Conservation (phyloP, 169 alveolate genomes). For the Babesia bovis region DNA sequence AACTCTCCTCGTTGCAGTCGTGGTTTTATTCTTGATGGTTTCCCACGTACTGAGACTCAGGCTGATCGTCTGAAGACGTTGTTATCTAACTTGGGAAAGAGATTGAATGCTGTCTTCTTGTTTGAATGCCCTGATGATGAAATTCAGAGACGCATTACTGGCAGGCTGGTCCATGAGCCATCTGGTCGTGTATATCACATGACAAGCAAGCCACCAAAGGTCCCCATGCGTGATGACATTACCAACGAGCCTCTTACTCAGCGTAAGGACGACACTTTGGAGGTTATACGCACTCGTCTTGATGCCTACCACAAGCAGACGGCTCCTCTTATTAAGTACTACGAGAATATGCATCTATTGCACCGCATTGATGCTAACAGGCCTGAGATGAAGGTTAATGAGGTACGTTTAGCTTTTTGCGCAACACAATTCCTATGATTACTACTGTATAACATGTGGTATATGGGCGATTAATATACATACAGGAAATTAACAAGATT, state of each 20-base stretch:
- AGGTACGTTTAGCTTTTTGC: not conserved
- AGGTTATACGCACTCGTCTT: slow-evolving; percentile 69
- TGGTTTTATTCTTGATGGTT: slow-evolving; percentile 94
- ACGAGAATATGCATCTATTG: slow-evolving; percentile 62
- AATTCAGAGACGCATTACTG: slow-evolving; percentile 87
- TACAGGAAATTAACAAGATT: not conserved
- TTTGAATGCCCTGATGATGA: slow-evolving; percentile 88
- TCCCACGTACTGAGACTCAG: slow-evolving; percentile 90
- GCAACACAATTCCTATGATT: not conserved
- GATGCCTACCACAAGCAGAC: slow-evolving; percentile 70
- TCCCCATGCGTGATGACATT: slow-evolving; percentile 85
- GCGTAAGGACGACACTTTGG: slow-evolving; percentile 71
- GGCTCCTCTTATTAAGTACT: slow-evolving; percentile 68
- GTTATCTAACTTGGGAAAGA: slow-evolving; percentile 64
- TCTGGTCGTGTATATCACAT: slow-evolving; percentile 93
- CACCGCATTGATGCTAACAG: slow-evolving; percentile 67
- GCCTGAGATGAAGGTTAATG: slow-evolving; percentile 61
- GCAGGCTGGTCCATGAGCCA: slow-evolving; percentile 89
- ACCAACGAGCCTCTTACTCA: slow-evolving; percentile 75
- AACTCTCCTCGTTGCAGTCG: slow-evolving; percentile 84
- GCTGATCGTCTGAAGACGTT: slow-evolving; percentile 81
- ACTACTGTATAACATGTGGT: not conserved
- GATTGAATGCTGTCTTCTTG: slow-evolving; percentile 81
- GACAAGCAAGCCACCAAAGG: slow-evolving; percentile 89
- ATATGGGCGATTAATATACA: not conserved